These are phyloP conservation scores for Cyanodermella asteris DNA, from an alignment of 2,329 filamentous ascomycete genomes.

Conservation along the genomic window DNA sequence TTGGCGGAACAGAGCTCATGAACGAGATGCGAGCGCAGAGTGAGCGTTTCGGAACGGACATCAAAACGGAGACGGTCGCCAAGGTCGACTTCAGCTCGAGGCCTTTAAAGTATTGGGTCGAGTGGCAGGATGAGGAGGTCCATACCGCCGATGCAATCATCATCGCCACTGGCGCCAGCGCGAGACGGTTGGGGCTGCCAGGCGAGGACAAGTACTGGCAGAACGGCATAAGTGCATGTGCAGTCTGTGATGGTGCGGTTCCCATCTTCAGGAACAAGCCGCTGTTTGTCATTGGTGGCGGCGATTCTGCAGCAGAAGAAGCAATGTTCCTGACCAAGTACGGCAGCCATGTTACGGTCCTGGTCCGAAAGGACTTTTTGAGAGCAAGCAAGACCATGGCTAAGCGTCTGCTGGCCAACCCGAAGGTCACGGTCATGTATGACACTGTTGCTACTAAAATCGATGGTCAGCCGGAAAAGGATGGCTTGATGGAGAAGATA, in stretches of 20 bases:
- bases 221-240: slow-evolving; percentile 85
- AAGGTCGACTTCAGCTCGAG: slow-evolving; percentile 64
- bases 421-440: slow-evolving; percentile 79
- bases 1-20: slow-evolving; percentile 80
- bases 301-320: slow-evolving; percentile 93
- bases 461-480: slow-evolving; percentile 52
- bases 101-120: slow-evolving; percentile 85
- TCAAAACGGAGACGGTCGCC: slow-evolving; percentile 79
- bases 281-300: slow-evolving; percentile 84
- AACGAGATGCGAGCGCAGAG: slow-evolving; percentile 88
- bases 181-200: slow-evolving; percentile 55
- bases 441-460: slow-evolving; percentile 66
- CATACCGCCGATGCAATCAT: slow-evolving; percentile 86
- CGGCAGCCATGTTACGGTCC: slow-evolving; percentile 78
- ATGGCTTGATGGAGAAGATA: slow-evolving; percentile 70
- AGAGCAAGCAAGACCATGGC: slow-evolving; percentile 86
- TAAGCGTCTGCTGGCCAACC: slow-evolving; percentile 55
- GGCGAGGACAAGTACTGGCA: slow-evolving; percentile 97
- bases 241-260: slow-evolving; percentile 89
- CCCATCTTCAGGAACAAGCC: slow-evolving; percentile 96
- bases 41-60: slow-evolving; percentile 73
- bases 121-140: slow-evolving; percentile 54
- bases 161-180: slow-evolving; percentile 86
- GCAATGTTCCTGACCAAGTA: slow-evolving; percentile 96
- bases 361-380: slow-evolving; percentile 71